Base-by-base conservation (phyloP, 257 asterid genomes). In the Solanum chiquidenum region DNA sequence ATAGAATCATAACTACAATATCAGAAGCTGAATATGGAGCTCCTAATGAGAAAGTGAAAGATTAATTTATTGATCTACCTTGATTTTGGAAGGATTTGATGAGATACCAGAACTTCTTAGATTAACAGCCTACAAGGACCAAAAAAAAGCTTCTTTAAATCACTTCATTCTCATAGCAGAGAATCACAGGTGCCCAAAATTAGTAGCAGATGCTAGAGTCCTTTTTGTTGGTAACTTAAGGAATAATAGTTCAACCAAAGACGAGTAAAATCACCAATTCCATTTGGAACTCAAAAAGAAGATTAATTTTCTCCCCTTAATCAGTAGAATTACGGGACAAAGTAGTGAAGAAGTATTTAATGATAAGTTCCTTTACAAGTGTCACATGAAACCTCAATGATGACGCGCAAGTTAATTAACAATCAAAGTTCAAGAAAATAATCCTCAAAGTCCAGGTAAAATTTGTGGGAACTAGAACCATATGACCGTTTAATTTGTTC, bases 101-200 rank as follows among this genome's bases (percentile, higher is more conserved):
- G 86, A 87, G 89, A 90, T 88, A 58, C 88, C 87, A 71, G 90
- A 94, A 89, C 96, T 92, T 92, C 88, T 92, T 60, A 95, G 90
- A 90, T 95, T 94, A 85, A 95, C 94, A 86, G 97, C 94, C 98
- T 95, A 92, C 87, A 87, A 87, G 88, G 77, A 76, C 29, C 60
- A 49, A 49, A 49, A 29, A n/a, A 6, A 29, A 77, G 35, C 38
- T 44, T 27, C 66, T 79, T 14, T 16, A 46, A 16, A 7, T 79
- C n/a, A 29, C 38, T 79, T 79, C 66, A 27, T 44, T 27, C 64
- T 79, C 85, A 77, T 13, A 40, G 34, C 64, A 77, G 62, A 77
- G 84, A 40, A 77, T 25, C 37, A 42, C 9, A 42, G 38, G 21
- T n/a, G 12, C 37, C 84, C n/a, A 35, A 85, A 85, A 49, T 37